Evolutionary conservation across 2,329 filamentous ascomycete species (phyloP).

Genomic region (Trichoderma oligosporum): DNA sequence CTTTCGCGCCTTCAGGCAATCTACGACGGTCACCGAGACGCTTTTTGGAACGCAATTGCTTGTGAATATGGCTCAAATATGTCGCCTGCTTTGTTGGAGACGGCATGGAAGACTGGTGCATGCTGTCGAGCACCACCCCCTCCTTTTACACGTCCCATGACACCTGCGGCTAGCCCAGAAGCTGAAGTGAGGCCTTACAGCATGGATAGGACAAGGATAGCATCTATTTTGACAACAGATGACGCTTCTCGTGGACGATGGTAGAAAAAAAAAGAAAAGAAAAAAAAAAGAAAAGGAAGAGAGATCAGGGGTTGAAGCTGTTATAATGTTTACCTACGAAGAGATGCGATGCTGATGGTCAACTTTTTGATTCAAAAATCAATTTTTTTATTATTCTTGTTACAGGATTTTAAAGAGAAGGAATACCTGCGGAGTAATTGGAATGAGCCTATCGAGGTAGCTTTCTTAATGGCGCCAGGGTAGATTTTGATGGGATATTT

Average conservation of each 20-base stretch:
- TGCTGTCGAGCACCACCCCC: slow-evolving; percentile 36
- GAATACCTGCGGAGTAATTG: neutral
- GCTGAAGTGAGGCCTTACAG: slow-evolving; percentile 39
- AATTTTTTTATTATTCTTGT: neutral
- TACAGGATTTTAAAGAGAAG: neutral
- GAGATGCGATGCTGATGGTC: neutral
- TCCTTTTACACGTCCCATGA: slow-evolving; percentile 46
- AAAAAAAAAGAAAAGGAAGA: neutral
- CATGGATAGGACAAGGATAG: slow-evolving; percentile 57
- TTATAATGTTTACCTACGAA: neutral
- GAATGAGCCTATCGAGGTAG: too few relatives aligned
- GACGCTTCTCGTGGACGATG: neutral
- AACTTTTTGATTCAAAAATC: neutral
- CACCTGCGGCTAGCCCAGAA: slow-evolving; percentile 51
- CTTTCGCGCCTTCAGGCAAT: slow-evolving; percentile 63
- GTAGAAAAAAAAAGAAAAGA: neutral
- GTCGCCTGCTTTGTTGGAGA: slow-evolving; percentile 62
- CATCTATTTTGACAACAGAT: slow-evolving; percentile 48
- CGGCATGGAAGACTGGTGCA: slow-evolving; percentile 59
- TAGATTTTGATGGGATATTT: neutral
- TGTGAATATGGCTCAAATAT: slow-evolving; percentile 64
- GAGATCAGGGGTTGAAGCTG: neutral
- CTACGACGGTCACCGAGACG: slow-evolving; percentile 64
- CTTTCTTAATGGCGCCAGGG: neutral
- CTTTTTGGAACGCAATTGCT: slow-evolving; percentile 71